Conservation (phyloP, 148 eudicot species). For the Fagopyrum homotropicum region DNA sequence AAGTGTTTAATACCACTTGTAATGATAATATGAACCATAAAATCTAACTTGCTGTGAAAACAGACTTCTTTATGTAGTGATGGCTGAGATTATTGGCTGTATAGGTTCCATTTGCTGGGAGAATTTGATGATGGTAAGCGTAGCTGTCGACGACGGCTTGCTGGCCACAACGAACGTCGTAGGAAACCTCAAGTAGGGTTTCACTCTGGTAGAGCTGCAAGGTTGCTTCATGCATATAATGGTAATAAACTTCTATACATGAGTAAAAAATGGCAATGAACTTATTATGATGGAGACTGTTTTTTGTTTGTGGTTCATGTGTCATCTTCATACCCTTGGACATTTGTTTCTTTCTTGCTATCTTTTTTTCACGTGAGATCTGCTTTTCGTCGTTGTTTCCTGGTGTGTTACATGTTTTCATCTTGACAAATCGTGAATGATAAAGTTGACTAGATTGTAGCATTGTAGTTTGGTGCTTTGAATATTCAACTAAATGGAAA, state of each 20-base stretch:
- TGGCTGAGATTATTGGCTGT: not conserved
- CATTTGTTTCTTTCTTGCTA: not conserved
- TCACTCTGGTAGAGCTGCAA: conserved; percentile 28
- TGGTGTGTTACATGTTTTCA: conserved; percentile 8
- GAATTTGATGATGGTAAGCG: conserved; percentile 89
- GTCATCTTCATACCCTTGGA: not conserved
- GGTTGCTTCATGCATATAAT: conserved; percentile 12
- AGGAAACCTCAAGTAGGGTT: conserved; percentile 48
- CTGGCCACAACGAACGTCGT: conserved; percentile 81
- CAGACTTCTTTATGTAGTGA: conserved; percentile 3
- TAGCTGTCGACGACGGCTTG: conserved; percentile 87
- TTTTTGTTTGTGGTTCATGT: not conserved
- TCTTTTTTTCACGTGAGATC: conserved; percentile 2
- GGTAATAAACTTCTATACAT: not conserved
- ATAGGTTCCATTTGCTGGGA: conserved; percentile 69
- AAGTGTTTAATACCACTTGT: not conserved
- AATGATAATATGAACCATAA: not conserved
- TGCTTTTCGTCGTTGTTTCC: conserved; percentile 7
- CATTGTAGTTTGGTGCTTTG: conserved; percentile 6
- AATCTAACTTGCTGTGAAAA: not conserved
- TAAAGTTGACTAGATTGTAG: conserved; percentile 4
- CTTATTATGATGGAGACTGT: not conserved
- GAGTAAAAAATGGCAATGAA: not conserved
- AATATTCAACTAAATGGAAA: not conserved
- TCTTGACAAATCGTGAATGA: conserved; percentile 5